These are phyloP conservation scores for Ramularia collo-cygni DNA, from an alignment of 2,329 filamentous ascomycete genomes.

Conservation along the genomic window DNA sequence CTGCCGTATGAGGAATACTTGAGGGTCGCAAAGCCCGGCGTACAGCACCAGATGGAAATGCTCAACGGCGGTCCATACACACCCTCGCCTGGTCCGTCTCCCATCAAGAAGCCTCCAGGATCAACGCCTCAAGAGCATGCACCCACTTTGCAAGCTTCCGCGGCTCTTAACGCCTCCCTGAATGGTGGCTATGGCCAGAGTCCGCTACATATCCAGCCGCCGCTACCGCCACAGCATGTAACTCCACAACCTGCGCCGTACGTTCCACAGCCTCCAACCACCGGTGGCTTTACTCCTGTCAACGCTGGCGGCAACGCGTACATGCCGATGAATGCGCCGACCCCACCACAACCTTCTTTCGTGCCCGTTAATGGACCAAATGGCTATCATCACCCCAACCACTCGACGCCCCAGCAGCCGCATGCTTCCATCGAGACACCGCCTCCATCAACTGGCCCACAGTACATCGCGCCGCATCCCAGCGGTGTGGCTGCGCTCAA, in stretches of 20 bases:
- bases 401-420: constrained; percentile 18
- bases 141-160: constrained; percentile 55
- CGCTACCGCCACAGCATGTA: constrained; percentile 5
- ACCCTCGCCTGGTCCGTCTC: constrained; percentile 65
- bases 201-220: background rate
- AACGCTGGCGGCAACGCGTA: constrained; percentile 45
- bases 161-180: constrained; percentile 50
- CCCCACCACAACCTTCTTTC: constrained; percentile 36
- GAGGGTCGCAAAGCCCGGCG: constrained; percentile 80
- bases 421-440: constrained; percentile 25
- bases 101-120: constrained; percentile 53
- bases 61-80: constrained; percentile 91
- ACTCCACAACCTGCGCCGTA: constrained; percentile 25
- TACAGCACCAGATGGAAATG: constrained; percentile 90
- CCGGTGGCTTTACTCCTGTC: constrained; percentile 64
- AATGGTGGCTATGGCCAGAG: constrained; percentile 26
- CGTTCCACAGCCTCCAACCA: constrained; percentile 50
- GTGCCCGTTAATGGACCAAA: constrained; percentile 52
- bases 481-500: constrained; percentile 49
- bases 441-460: constrained; percentile 24
- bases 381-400: constrained; percentile 30
- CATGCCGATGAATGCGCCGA: constrained; percentile 10
- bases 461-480: constrained; percentile 18
- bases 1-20: constrained; percentile 96
- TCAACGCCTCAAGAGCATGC: constrained; percentile 53